phyloP scores from a whole-genome alignment of 805 yeast genomes.

The Teunomyces gatunensis region DNA sequence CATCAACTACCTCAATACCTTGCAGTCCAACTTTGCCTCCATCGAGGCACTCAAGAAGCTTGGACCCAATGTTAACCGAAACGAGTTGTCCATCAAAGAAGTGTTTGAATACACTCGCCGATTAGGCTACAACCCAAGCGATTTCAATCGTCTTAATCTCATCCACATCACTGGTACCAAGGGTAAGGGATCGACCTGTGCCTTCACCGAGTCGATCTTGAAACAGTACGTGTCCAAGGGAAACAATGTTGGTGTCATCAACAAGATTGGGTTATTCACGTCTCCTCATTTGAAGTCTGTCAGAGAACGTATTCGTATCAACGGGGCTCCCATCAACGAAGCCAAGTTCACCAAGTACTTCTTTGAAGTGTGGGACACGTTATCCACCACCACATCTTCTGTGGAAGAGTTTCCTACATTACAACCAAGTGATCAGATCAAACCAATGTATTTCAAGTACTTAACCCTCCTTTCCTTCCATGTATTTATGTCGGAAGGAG shows the following conservation, averaged over 20 bases:
- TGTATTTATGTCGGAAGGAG: constrained; percentile 80
- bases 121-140: constrained; percentile 48
- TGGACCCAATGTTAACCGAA: constrained; percentile 56
- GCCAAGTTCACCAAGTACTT: constrained; percentile 81
- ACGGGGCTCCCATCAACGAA: constrained; percentile 83
- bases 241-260: constrained; percentile 4
- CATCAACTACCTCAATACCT: constrained; percentile 72
- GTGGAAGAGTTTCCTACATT: constrained; percentile 54
- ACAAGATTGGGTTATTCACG: constrained; percentile 86
- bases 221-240: constrained; percentile 48
- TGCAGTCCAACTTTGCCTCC: constrained; percentile 89
- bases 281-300: constrained; percentile 95
- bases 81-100: constrained; percentile 73
- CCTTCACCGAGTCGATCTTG: constrained; percentile 82
- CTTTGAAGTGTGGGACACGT: constrained; percentile 88
- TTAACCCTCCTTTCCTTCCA: constrained; percentile 89
- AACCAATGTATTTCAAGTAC: constrained; percentile 92
- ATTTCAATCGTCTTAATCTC: constrained; percentile 71
- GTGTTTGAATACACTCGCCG: constrained; percentile 52
- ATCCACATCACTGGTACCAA: constrained; percentile 97
- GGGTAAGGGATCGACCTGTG: constrained; percentile 98
- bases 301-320: constrained; percentile 83
- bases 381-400: constrained; percentile 59
- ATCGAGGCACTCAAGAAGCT: constrained; percentile 77
- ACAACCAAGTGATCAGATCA: constrained; percentile 65